Evolutionary conservation across 352 stramenopile species (phyloP).

Genomic region (Phytophthora colocasiae): DNA sequence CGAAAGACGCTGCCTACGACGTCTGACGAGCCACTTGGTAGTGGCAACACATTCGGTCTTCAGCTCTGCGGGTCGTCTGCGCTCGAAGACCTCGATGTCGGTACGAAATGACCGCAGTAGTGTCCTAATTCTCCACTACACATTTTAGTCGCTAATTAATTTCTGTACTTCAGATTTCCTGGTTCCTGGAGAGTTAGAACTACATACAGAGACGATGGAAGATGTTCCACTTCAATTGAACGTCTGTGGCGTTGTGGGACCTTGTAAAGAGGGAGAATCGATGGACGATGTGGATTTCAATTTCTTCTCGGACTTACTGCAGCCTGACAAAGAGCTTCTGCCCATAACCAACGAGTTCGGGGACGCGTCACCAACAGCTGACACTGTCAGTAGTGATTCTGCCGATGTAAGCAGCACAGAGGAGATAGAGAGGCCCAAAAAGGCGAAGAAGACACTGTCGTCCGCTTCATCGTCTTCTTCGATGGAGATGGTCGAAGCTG

Average conservation of each 20-base stretch:
- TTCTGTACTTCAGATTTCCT: slow-evolving; percentile 20
- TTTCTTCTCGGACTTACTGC: slow-evolving; percentile 39
- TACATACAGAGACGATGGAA: slow-evolving; percentile 7
- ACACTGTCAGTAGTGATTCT: slow-evolving; percentile 13
- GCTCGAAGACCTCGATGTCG: slow-evolving; percentile 15
- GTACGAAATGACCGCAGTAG: slow-evolving; percentile 6
- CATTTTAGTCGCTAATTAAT: slow-evolving; percentile 3
- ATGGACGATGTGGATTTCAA: slow-evolving; percentile 36
- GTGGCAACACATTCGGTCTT: background rate
- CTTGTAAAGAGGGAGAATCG: background rate
- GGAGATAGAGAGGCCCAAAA: slow-evolving; percentile 10
- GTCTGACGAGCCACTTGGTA: background rate
- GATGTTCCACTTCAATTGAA: slow-evolving; percentile 25
- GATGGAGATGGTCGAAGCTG: slow-evolving; percentile 13
- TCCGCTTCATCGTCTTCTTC: slow-evolving; percentile 7
- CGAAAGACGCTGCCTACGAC: background rate
- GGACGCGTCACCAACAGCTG: slow-evolving; percentile 5
- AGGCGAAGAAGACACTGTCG: slow-evolving; percentile 15
- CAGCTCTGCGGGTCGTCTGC: background rate
- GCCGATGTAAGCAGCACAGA: slow-evolving; percentile 9
- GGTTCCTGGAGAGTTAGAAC: slow-evolving; percentile 25
- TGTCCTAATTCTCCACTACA: background rate
- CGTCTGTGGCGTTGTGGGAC: slow-evolving; percentile 5
- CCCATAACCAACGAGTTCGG: background rate
- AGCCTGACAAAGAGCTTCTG: slow-evolving; percentile 12